Evolutionary conservation across 441 rosid species (phyloP).

Genomic region (Erodium texanum): DNA sequence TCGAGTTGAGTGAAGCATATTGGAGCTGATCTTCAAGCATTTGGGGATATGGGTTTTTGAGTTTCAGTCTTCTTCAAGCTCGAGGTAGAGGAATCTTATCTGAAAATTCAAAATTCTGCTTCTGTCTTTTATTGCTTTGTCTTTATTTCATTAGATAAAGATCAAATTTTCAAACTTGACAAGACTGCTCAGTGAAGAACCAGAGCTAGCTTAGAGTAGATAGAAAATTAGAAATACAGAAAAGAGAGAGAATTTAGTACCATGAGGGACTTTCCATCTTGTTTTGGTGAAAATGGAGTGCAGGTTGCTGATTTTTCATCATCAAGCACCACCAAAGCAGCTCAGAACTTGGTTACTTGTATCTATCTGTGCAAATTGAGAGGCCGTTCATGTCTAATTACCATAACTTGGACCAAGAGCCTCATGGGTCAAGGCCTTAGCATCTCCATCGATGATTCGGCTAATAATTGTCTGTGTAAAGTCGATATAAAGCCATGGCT

Average conservation of each 20-base stretch:
- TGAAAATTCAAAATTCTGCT: neutral
- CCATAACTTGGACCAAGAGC: constrained; percentile 78
- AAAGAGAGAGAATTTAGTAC: too few species aligned
- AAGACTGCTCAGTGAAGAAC: too few species aligned
- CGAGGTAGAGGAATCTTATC: neutral
- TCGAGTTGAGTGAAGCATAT: constrained; percentile 3
- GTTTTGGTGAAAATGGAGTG: constrained; percentile 87
- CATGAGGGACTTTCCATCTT: constrained; percentile 93
- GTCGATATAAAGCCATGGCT: constrained; percentile 88
- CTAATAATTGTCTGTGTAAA: constrained; percentile 55
- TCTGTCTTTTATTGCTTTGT: too few species aligned
- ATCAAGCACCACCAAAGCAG: constrained; percentile 41
- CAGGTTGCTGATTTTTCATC: constrained; percentile 81
- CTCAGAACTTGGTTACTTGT: constrained; percentile 70
- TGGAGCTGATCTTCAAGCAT: constrained; percentile 24
- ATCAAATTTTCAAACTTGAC: too few species aligned
- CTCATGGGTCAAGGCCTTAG: constrained; percentile 78
- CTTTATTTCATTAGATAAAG: too few species aligned
- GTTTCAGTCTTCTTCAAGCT: too few species aligned
- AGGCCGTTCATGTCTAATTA: constrained; percentile 56
- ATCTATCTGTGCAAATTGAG: constrained; percentile 55
- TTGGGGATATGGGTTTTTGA: constrained; percentile 24
- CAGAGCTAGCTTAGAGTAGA: too few species aligned
- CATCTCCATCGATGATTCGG: constrained; percentile 57
- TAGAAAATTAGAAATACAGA: neutral